These are phyloP conservation scores for Aspergillus sp. DNA, from an alignment of 2,329 filamentous ascomycete species.

Conservation along the genomic window DNA sequence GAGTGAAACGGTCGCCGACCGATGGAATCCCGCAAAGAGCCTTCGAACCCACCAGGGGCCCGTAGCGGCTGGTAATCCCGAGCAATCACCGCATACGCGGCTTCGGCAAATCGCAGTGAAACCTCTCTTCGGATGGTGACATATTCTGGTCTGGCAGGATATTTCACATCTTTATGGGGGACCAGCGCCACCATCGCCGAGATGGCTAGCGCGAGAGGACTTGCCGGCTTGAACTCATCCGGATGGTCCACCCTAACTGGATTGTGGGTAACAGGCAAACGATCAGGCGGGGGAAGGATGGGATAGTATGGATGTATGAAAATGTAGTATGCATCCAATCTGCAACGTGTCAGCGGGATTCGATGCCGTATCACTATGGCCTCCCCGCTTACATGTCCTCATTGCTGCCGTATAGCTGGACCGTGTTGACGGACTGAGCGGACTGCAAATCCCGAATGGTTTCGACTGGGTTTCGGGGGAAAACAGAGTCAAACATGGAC, in stretches of 20 bases:
- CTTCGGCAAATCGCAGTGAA: constrained; percentile 27
- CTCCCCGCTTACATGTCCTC: constrained; percentile 42
- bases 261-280: constrained; percentile 18
- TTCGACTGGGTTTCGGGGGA: constrained; percentile 11
- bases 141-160: constrained; percentile 21
- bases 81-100: constrained; percentile 28
- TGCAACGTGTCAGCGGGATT: constrained; percentile 12
- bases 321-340: constrained; percentile 34
- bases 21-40: constrained; percentile 5
- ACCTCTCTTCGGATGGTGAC: constrained; percentile 24
- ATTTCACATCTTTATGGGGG: constrained; percentile 24
- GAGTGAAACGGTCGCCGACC: constrained; percentile 20
- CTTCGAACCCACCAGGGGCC: constrained; percentile 13
- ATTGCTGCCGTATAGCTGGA: constrained; percentile 47
- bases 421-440: constrained; percentile 22
- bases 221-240: constrained; percentile 21
- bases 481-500: constrained; percentile 49
- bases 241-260: constrained; percentile 8
- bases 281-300: constrained; percentile 28
- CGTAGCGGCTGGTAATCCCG: constrained; percentile 27
- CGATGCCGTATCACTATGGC: background rate
- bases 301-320: constrained; percentile 35
- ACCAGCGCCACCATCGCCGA: constrained; percentile 32
- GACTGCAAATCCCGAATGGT: background rate
- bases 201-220: constrained; percentile 31